phyloP scores from a whole-genome alignment of 805 yeast genomes.

The Tetrapisispora arboricola region DNA sequence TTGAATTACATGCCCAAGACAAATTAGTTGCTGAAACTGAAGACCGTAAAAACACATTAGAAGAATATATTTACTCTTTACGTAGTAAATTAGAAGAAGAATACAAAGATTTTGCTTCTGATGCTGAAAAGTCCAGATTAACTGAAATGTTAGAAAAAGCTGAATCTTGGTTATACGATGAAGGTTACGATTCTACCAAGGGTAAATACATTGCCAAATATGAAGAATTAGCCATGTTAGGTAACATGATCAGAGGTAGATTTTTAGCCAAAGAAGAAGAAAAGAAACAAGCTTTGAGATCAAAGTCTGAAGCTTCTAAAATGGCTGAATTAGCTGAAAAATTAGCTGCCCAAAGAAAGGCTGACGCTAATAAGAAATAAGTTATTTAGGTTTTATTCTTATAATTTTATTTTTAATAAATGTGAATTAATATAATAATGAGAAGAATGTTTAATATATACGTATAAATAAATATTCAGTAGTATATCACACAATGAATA shows the following conservation, averaged over 20 bases:
- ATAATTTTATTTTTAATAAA: slow-evolving; percentile 2
- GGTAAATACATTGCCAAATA: slow-evolving; percentile 94
- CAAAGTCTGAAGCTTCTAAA: slow-evolving; percentile 77
- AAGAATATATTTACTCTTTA: slow-evolving; percentile 94
- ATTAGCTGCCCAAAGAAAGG: slow-evolving; percentile 68
- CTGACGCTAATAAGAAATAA: slow-evolving; percentile 29
- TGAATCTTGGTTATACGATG: slow-evolving; percentile 97
- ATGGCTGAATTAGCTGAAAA: slow-evolving; percentile 77
- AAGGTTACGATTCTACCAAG: slow-evolving; percentile 90
- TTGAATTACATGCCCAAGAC: slow-evolving; percentile 74
- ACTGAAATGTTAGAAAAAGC: slow-evolving; percentile 64
- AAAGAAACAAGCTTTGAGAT: slow-evolving; percentile 75
- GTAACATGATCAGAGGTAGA: slow-evolving; percentile 93
- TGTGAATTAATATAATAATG: slow-evolving; percentile 1
- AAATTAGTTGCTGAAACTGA: slow-evolving; percentile 96
- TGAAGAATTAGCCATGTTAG: slow-evolving; percentile 89
- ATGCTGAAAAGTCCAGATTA: slow-evolving; percentile 76
- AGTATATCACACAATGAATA: not conserved
- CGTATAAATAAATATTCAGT: not conserved
- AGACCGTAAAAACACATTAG: slow-evolving; percentile 95
- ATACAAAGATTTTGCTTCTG: slow-evolving; percentile 77
- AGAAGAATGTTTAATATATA: not conserved
- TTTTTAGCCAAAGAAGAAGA: slow-evolving; percentile 89
- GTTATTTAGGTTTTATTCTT: slow-evolving; percentile 1
- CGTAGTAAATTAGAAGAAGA: slow-evolving; percentile 92